Evolutionary conservation across 192 early-diverging fungal species (phyloP), one percentile per base, ranked within the genome.

Genomic region (Jimgerdemannia flammicorona): DNA sequence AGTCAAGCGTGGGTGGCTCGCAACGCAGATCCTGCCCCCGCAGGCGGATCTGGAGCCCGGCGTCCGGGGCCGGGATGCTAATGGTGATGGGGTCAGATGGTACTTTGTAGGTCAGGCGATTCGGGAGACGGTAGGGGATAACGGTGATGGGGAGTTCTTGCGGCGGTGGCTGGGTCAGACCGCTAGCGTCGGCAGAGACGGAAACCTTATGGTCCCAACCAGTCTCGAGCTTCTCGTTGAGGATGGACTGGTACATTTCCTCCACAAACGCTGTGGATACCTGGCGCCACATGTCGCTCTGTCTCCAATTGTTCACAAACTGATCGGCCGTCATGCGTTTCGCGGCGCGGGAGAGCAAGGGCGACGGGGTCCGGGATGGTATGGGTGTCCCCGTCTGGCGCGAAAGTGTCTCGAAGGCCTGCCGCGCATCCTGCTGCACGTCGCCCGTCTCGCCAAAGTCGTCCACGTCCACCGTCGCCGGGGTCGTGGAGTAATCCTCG

Each of bases 21-120:
- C 83, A 86, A 1, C 79, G 75, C 3, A 92, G 69, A 70, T 92
- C 90, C n/a, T 85, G 80, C 40, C 90, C 91, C 42, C 86, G 78
- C 8, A 92, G 70, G 69, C 85, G 84, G 64, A 92, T 89, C 29
- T 87, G 86, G 18, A 92, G 75, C 14, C 83, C 82, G 1, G 87
- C 82, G 67, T 91, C 88, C 3, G 87, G 74, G 3, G 70, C 75
- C 7, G 91, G 90, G 40, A 92, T 86, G 3, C 79, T 83, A 40
- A 92, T 82, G 7, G 78, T 81, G 71, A 92, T 90, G 0, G 80
- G 80, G 18, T 82, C 77, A 2, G 87, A 90, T 9, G 87, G 79
- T 3, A 87, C 80, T 41, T 86, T 84, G 41, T 87, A 78, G 1
- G 87, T 91, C 66, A 92, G 72, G 3, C 88, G 78, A 10, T 84